Evolutionary conservation across 140 eudicot genomes (phyloP).

Genomic region (Cichorium intybus): DNA sequence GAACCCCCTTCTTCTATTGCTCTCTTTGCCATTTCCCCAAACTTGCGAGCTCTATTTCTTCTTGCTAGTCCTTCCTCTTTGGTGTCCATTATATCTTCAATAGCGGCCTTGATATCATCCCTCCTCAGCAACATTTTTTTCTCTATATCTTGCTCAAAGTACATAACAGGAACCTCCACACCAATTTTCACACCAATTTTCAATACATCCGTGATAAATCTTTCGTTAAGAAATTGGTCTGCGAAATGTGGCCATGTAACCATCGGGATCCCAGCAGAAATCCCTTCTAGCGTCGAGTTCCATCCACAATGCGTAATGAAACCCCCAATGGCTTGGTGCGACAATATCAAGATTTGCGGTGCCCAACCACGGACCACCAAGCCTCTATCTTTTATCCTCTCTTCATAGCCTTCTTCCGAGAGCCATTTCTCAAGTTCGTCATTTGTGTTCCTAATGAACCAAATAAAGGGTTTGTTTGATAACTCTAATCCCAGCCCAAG

Average conservation of each 20-base stretch:
- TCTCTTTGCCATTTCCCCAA: constrained; percentile 33
- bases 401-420: constrained; percentile 20
- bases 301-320: constrained; percentile 65
- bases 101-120: constrained; percentile 13
- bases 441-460: constrained; percentile 22
- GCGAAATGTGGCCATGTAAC: constrained; percentile 57
- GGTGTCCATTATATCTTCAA: constrained; percentile 31
- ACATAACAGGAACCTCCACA: constrained; percentile 24
- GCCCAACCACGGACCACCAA: constrained; percentile 50
- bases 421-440: constrained; percentile 31
- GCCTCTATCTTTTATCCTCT: constrained; percentile 33
- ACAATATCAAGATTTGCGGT: constrained; percentile 48
- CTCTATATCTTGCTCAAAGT: constrained; percentile 32
- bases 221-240: constrained; percentile 48
- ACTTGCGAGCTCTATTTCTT: constrained; percentile 29
- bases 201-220: constrained; percentile 33
- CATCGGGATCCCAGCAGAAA: constrained; percentile 50
- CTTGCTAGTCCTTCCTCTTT: constrained; percentile 31
- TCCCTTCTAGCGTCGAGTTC: constrained; percentile 61
- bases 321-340: constrained; percentile 39
- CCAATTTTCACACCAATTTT: constrained; percentile 49
- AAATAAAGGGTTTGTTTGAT: constrained; percentile 35
- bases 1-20: constrained; percentile 54
- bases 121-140: constrained; percentile 4
- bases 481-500: constrained; percentile 40